Base-by-base conservation (phyloP, 805 yeast species). In the Teunomyces cretensis region DNA sequence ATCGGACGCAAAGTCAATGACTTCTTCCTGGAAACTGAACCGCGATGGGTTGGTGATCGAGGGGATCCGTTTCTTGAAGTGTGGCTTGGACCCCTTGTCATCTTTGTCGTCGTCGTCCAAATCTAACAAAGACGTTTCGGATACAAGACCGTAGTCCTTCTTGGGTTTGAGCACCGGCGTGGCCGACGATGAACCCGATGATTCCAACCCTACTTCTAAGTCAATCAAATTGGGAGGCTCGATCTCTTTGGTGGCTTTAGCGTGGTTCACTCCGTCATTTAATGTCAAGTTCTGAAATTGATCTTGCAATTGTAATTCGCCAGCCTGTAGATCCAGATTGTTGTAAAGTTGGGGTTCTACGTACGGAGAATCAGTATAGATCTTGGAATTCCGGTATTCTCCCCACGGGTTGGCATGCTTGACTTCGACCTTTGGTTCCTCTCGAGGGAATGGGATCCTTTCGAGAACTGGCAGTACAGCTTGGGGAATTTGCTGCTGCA, bases 1-100 rank as follows among this genome's bases (percentile, higher is more conserved):
- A 49, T 72, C 77, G 9, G 75, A 69, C 1, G 71, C 76, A 61
- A 70, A 72, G 51, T 72, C 76, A 45, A 72, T 65, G 3, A 71
- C 74, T 47, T 72, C 74, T 51, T 72, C 76, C 48, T 69, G 68
- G 26, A 71, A 64, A 22, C 54, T 62, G 32, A 70, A 51, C 36
- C 53, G 62, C 8, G 60, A 54, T 3, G 69, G 70, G 13, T 56
- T 47, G 11, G 38, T 64, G 19, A 56, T 51, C 3, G 64, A 60
- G 1, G 67, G 54, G 11, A 64, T 48, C 39, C 66, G 51, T 51
- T 68, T 71, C 46, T 65, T 70, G 52, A 60, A 67, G 39, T 53
- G 60, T 3, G 67, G 70, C 19, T 36, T 30, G 7, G 39, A 7
- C 1, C 33, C 40, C 8, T 33, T 33, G 7, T 16, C 16, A 11